Evolutionary conservation across 2,329 filamentous ascomycete genomes (phyloP).

Genomic region (Clonostachys rhizophaga): DNA sequence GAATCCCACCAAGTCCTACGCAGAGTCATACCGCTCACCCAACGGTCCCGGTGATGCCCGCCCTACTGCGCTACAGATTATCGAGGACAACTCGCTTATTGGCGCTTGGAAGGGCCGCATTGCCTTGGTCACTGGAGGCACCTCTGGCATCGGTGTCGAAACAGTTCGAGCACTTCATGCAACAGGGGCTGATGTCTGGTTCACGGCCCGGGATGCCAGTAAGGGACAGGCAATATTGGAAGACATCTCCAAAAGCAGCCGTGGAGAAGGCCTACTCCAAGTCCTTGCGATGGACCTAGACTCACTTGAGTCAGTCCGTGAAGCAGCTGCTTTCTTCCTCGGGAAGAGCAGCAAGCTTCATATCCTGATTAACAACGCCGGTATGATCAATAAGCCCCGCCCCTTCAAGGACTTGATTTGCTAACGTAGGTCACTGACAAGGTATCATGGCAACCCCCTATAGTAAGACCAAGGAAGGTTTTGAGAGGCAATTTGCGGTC

Average conservation of each 20-base stretch:
- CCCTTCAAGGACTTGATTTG: too few species aligned
- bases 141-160: conserved; percentile 35
- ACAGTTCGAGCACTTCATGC: conserved; percentile 32
- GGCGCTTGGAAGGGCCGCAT: conserved; percentile 13
- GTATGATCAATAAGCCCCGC: conserved; percentile 3
- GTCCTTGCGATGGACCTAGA: conserved; percentile 23
- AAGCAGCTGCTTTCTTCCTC: conserved; percentile 10
- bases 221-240: conserved; percentile 7
- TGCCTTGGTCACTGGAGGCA: conserved; percentile 34
- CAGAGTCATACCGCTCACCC: background rate
- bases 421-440: background rate
- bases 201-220: conserved; percentile 31
- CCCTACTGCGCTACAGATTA: conserved; percentile 8
- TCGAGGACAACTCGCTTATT: conserved; percentile 7
- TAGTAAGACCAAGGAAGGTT: conserved; percentile 28
- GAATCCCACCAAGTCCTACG: background rate
- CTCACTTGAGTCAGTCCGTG: conserved; percentile 22
- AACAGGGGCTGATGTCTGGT: conserved; percentile 36
- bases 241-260: conserved; percentile 12
- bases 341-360: conserved; percentile 10
- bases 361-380: conserved; percentile 36
- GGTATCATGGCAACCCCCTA: conserved; percentile 30
- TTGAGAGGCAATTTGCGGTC: conserved; percentile 36
- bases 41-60: conserved; percentile 9
- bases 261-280: conserved; percentile 14